A percentile compares a stretch with the other conserved stretches of the same genome.
Conservation (phyloP, 2,329 filamentous ascomycete species). For the Ophiostoma sp. region DNA sequence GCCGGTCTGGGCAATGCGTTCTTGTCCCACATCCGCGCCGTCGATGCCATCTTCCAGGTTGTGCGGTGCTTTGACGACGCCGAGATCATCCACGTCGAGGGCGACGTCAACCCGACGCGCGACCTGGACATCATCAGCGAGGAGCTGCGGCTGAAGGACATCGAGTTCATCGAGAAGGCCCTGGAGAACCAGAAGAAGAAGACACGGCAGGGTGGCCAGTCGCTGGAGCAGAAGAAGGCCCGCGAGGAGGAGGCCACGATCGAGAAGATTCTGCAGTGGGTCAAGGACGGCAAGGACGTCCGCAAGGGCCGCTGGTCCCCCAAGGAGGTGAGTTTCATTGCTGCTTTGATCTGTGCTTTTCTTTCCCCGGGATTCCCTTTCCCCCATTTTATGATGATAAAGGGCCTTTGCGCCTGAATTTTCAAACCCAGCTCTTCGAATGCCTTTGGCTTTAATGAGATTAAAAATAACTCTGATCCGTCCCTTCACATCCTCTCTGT, state of each 20-base stretch:
- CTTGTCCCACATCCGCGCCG: constrained; percentile 95
- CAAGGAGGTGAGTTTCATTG: constrained; percentile 75
- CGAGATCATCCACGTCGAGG: constrained; percentile 99
- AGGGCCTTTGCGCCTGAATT: constrained; percentile 88
- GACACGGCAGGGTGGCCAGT: constrained; percentile 89
- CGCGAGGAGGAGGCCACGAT: constrained; percentile 91
- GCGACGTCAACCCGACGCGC: constrained; percentile 89
- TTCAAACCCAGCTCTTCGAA: constrained; percentile 99
- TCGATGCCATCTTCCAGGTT: constrained; percentile 97
- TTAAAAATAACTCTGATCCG: constrained; percentile 42
- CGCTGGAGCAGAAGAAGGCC: constrained; percentile 95
- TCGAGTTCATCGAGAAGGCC: constrained; percentile 96
- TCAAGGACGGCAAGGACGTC: constrained; percentile 88
- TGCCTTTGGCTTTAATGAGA: constrained; percentile 77
- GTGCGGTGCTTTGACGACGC: constrained; percentile 97
- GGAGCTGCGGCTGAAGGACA: constrained; percentile 95
- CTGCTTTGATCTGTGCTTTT: neutral
- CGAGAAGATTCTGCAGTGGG: constrained; percentile 76
- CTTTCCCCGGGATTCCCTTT: constrained; percentile 13
- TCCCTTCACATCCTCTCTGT: neutral
- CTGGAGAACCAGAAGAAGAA: constrained; percentile 89
- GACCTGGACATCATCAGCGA: constrained; percentile 96
- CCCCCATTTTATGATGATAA: constrained; percentile 80
- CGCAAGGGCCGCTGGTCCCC: constrained; percentile 82
- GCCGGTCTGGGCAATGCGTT: constrained; percentile 96